phyloP scores from a whole-genome alignment of 1,284 basidiomycete species.

The Retiboletus fuscus region DNA sequence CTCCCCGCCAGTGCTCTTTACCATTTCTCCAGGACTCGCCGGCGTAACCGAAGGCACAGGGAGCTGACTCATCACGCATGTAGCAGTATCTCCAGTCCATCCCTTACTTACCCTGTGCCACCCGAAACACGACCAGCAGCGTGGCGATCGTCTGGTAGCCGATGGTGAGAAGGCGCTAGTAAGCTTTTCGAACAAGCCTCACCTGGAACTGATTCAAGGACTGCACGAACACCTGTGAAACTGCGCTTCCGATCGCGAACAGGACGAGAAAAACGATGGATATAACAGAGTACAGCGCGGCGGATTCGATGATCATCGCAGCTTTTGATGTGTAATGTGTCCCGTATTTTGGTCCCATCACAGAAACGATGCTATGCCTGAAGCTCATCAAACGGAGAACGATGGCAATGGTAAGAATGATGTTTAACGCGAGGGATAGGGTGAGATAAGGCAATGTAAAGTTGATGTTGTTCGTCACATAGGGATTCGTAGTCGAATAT shows the following conservation, averaged over 20 bases:
- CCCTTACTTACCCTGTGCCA: slow-evolving; percentile 47
- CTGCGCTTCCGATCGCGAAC: slow-evolving; percentile 29
- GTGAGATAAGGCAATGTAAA: slow-evolving; percentile 36
- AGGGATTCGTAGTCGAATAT: slow-evolving; percentile 33
- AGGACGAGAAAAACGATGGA: slow-evolving; percentile 36
- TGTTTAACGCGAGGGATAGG: slow-evolving; percentile 40
- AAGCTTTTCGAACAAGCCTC: neutral
- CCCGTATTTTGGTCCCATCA: slow-evolving; percentile 33
- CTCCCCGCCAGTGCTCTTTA: slow-evolving; percentile 5
- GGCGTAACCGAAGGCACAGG: slow-evolving; percentile 6
- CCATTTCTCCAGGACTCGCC: neutral
- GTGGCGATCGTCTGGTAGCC: slow-evolving; percentile 33
- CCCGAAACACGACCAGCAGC: slow-evolving; percentile 41
- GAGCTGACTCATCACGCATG: slow-evolving; percentile 15
- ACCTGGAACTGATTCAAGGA: slow-evolving; percentile 41
- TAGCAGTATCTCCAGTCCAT: slow-evolving; percentile 36
- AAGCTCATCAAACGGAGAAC: slow-evolving; percentile 37
- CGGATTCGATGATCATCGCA: slow-evolving; percentile 41
- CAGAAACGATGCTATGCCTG: slow-evolving; percentile 3
- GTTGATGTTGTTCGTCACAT: slow-evolving; percentile 33
- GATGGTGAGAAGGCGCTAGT: neutral
- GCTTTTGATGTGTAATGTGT: slow-evolving; percentile 39
- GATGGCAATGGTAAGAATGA: slow-evolving; percentile 42
- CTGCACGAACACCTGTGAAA: slow-evolving; percentile 33
- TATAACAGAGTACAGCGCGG: slow-evolving; percentile 37